Evolutionary conservation across 768 basidiomycete species (phyloP).

Genomic region (Amanita molliuscula): DNA sequence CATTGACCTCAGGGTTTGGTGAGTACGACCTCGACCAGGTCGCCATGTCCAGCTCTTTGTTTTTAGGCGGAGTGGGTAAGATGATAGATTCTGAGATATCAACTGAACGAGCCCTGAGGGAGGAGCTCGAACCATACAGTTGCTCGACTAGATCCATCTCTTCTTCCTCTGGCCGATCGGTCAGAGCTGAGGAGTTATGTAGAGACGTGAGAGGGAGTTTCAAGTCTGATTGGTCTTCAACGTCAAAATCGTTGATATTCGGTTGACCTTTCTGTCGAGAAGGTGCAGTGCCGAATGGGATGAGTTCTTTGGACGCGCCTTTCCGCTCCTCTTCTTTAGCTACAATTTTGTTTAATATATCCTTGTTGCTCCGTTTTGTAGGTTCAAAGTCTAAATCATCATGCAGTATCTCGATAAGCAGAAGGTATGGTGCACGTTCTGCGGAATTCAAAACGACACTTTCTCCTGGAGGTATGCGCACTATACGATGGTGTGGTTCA

Average conservation of each 20-base stretch:
- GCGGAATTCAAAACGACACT: constrained; percentile 97
- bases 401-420: constrained; percentile 84
- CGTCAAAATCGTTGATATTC: constrained; percentile 19
- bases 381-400: constrained; percentile 94
- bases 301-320: constrained; percentile 48
- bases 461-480: constrained; percentile 95
- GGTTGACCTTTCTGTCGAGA: constrained; percentile 13
- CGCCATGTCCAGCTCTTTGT: constrained; percentile 79
- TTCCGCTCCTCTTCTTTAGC: constrained; percentile 51
- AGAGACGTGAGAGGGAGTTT: constrained; percentile 9
- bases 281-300: constrained; percentile 25
- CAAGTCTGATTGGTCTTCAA: constrained; percentile 14
- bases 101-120: constrained; percentile 57
- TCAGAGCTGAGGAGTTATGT: constrained; percentile 14
- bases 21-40: constrained; percentile 64
- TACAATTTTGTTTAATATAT: constrained; percentile 71
- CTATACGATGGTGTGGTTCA: constrained; percentile 82
- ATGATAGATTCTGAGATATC: constrained; percentile 82
- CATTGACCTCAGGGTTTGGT: constrained; percentile 13
- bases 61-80: constrained; percentile 73
- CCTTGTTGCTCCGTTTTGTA: constrained; percentile 69
- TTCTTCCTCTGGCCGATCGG: constrained; percentile 43
- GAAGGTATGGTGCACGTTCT: constrained; percentile 87
- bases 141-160: constrained; percentile 98
- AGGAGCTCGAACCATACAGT: constrained; percentile 72